These are phyloP conservation scores for Talaromyces adpressus DNA, from an alignment of 495 filamentous ascomycete genomes.

Conservation along the genomic window DNA sequence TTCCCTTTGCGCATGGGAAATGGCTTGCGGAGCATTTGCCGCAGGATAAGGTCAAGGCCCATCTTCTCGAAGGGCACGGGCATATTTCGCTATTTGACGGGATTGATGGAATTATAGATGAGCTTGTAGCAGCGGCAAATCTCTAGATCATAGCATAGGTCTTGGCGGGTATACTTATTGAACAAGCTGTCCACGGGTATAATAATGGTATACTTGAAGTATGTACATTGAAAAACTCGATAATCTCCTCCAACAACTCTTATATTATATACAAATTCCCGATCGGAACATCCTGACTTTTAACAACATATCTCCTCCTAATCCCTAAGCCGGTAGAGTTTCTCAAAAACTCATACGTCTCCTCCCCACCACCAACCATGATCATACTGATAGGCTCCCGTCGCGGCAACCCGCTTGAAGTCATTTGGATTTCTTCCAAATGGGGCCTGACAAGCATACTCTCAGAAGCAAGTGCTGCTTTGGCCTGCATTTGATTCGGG, in stretches of 20 bases:
- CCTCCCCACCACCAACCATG: slow-evolving; percentile 73
- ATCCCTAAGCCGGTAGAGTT: slow-evolving; percentile 60
- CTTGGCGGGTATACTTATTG: not conserved
- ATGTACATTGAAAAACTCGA: not conserved
- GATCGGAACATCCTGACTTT: slow-evolving; percentile 73
- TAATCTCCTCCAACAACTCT: not conserved
- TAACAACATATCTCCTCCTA: slow-evolving; percentile 69
- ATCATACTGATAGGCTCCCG: slow-evolving; percentile 72
- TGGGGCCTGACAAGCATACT: slow-evolving; percentile 57
- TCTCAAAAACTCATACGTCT: slow-evolving; percentile 55
- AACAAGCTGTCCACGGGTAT: not conserved
- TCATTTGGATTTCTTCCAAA: slow-evolving; percentile 68
- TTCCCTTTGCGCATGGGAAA: slow-evolving; percentile 2
- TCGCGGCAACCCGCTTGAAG: slow-evolving; percentile 63
- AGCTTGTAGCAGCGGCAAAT: not conserved
- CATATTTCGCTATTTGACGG: slow-evolving; percentile 1
- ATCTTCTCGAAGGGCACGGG: slow-evolving; percentile 1
- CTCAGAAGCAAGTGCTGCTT: slow-evolving; percentile 34
- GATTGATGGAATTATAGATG: slow-evolving; percentile 1
- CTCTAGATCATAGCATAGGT: not conserved
- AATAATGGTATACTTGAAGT: not conserved
- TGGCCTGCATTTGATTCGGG: slow-evolving; percentile 11
- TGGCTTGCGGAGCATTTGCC: slow-evolving; percentile 3
- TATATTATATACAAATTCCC: slow-evolving; percentile 71
- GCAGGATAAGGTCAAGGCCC: slow-evolving; percentile 4